Percentiles rank a stretch among this genome's conserved stretches.
Conservation (phyloP, 345 rosid species). For the Microcos paniculata region DNA sequence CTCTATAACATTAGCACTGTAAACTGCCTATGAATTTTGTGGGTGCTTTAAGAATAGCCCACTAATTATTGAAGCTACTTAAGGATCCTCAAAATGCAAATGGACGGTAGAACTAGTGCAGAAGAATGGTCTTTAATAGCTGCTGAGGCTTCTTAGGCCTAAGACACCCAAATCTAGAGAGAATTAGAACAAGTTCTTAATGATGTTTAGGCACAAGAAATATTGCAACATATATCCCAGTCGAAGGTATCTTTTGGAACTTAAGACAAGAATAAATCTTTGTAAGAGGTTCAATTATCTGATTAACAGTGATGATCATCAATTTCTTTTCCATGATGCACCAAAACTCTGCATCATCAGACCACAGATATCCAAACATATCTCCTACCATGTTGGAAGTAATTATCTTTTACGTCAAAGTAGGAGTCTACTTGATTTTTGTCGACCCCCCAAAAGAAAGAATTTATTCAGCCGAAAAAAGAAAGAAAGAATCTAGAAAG, state of each 20-base stretch:
- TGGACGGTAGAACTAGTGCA: not conserved
- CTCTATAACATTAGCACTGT: not conserved
- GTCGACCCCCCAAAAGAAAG: too few relatives aligned
- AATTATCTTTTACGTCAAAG: not conserved
- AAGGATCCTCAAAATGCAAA: not conserved
- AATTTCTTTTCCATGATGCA: not conserved
- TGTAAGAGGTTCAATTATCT: not conserved
- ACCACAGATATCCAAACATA: not conserved
- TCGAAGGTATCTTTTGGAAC: not conserved
- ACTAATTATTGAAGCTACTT: not conserved
- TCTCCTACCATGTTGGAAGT: not conserved
- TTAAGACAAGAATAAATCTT: not conserved
- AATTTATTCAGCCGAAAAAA: too few relatives aligned
- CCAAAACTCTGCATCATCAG: not conserved
- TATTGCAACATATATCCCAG: not conserved
- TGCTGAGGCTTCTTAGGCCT: not conserved
- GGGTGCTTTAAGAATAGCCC: not conserved
- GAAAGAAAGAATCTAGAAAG: not conserved
- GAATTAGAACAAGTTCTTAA: not conserved
- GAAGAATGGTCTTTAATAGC: not conserved
- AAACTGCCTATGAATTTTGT: not conserved
- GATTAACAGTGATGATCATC: not conserved
- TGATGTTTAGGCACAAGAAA: not conserved
- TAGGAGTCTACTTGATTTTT: not conserved
- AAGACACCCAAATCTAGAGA: not conserved